A percentile compares a stretch with the other conserved stretches of the same genome.
These are phyloP conservation scores for Auriscalpium orientale DNA, from an alignment of 768 basidiomycete genomes.

Conservation along the genomic window DNA sequence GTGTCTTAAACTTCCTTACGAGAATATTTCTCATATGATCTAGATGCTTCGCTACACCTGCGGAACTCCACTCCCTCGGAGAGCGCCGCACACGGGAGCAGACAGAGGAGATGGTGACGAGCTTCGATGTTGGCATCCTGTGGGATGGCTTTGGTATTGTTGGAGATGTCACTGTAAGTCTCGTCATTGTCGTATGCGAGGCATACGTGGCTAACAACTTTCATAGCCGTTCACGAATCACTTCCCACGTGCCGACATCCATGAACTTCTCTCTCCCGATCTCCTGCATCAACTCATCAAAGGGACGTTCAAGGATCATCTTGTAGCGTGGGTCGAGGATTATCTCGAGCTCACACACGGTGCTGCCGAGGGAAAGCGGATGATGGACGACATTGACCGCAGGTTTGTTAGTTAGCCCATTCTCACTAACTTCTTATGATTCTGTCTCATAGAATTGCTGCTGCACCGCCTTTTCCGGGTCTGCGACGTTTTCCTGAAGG, in stretches of 20 bases:
- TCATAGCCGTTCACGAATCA: conserved; percentile 28
- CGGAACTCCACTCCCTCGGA: background rate
- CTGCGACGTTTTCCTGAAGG: conserved; percentile 13
- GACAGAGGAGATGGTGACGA: conserved; percentile 13
- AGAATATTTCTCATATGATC: background rate
- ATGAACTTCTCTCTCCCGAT: too few relatives aligned
- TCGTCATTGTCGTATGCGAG: background rate
- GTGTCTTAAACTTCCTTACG: background rate
- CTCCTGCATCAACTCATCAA: too few relatives aligned
- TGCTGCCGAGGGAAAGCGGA: too few relatives aligned
- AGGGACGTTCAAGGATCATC: too few relatives aligned
- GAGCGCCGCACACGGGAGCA: conserved; percentile 10
- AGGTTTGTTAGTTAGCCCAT: too few relatives aligned
- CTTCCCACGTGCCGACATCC: too few relatives aligned
- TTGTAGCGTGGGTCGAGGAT: conserved; percentile 25
- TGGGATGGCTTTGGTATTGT: conserved; percentile 25
- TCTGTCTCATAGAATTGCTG: conserved; percentile 14
- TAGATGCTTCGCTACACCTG: conserved; percentile 7
- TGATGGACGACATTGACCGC: too few relatives aligned
- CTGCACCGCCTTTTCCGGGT: conserved; percentile 11
- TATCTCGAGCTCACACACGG: conserved; percentile 7
- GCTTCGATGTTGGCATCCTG: conserved; percentile 10
- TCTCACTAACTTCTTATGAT: too few relatives aligned
- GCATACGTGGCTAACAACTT: background rate
- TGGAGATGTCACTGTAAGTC: conserved; percentile 18